Conservation (phyloP, 352 stramenopile species). For the Phytophthora fragariae region DNA sequence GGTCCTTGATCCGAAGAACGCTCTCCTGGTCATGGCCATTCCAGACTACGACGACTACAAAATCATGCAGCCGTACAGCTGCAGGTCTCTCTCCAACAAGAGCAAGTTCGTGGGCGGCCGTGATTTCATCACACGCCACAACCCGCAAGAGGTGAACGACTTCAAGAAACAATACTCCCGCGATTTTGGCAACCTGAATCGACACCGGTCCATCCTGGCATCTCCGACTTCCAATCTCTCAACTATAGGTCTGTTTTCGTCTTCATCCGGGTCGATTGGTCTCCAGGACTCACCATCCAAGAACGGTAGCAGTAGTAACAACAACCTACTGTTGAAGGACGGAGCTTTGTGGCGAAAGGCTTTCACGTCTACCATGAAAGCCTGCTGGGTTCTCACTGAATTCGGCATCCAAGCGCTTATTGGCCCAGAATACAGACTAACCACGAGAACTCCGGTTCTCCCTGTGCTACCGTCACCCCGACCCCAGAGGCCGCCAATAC, state of each 20-base stretch:
- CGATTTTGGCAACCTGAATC: conserved; percentile 69
- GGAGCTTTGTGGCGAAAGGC: conserved; percentile 53
- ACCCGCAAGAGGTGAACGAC: conserved; percentile 74
- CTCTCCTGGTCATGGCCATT: conserved; percentile 73
- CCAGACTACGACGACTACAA: conserved; percentile 85
- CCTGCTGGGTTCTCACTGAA: conserved; percentile 76
- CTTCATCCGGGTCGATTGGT: conserved; percentile 33
- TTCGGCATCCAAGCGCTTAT: conserved; percentile 66
- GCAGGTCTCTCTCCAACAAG: conserved; percentile 63
- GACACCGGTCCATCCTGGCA: conserved; percentile 67
- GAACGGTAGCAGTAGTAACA: conserved; percentile 26
- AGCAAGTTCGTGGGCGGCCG: conserved; percentile 70
- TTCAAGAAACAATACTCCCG: conserved; percentile 84
- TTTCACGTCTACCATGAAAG: conserved; percentile 59
- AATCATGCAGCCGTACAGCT: conserved; percentile 80
- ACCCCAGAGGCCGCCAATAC: conserved; percentile 21
- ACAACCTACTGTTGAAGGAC: conserved; percentile 25
- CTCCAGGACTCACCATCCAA: conserved; percentile 27
- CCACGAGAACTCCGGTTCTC: conserved; percentile 53
- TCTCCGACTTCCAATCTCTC: conserved; percentile 42
- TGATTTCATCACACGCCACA: conserved; percentile 78
- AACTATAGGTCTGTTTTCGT: conserved; percentile 38
- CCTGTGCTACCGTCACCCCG: conserved; percentile 30
- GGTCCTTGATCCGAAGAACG: conserved; percentile 76
- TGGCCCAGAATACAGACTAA: conserved; percentile 69